phyloP scores from a whole-genome alignment of 108 stramenopile genomes.

The Skeletonema marinoi region DNA sequence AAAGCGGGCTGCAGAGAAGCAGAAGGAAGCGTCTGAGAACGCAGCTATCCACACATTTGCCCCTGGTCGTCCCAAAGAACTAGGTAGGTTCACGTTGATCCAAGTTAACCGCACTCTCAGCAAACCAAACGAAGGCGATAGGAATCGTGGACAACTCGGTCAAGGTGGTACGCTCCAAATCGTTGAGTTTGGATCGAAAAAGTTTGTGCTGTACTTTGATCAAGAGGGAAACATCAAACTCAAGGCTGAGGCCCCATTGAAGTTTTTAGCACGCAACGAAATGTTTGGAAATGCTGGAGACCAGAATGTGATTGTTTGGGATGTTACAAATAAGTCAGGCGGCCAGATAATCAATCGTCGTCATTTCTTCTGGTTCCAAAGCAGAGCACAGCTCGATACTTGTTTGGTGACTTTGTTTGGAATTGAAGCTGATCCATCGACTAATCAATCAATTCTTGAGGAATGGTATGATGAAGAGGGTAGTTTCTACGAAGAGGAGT shows the following conservation, averaged over 20 bases:
- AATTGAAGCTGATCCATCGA: background rate
- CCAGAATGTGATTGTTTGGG: background rate
- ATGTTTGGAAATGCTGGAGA: background rate
- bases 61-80: background rate
- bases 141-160: background rate
- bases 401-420: background rate
- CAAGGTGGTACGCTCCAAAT: background rate
- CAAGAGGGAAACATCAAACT: background rate
- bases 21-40: background rate
- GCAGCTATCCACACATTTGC: background rate
- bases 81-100: background rate
- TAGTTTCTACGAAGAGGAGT: background rate
- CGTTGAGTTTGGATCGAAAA: background rate
- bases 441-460: background rate
- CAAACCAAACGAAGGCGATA: background rate
- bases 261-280: background rate
- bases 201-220: background rate
- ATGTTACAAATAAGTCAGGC: background rate
- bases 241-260: background rate
- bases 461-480: background rate
- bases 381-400: background rate
- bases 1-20: background rate
- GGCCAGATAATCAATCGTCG: background rate
- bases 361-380: background rate
- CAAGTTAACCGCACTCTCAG: background rate